These are phyloP conservation scores for Fraxinus pennsylvanica DNA, from an alignment of 257 asterid species.

Conservation along the genomic window DNA sequence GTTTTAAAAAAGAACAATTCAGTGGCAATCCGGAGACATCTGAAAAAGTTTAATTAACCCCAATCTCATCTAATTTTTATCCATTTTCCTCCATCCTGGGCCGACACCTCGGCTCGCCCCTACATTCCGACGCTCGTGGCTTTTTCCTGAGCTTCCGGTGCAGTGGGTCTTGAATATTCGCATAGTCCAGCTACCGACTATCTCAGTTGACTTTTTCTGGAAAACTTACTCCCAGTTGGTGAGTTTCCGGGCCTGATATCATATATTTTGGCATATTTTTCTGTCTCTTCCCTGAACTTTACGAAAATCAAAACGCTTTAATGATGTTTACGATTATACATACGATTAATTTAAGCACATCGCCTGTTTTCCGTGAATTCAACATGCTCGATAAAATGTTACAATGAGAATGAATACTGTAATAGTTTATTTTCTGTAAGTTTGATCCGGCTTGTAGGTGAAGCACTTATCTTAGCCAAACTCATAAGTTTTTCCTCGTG, in stretches of 20 bases:
- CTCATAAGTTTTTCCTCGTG: neutral
- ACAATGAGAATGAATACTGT: neutral
- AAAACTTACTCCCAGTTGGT: neutral
- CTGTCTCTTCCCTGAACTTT: neutral
- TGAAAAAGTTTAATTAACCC: too few species aligned
- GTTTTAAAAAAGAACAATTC: too few species aligned
- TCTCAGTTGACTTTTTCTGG: neutral
- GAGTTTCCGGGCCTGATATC: neutral
- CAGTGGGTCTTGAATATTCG: neutral
- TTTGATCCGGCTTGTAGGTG: neutral
- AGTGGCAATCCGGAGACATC: too few species aligned
- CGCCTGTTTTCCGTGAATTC: neutral
- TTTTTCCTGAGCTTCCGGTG: neutral
- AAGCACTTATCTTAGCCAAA: neutral
- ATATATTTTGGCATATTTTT: neutral
- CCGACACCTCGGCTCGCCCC: neutral
- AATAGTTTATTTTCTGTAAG: neutral
- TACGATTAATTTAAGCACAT: neutral
- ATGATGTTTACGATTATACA: neutral
- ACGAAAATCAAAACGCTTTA: neutral
- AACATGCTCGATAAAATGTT: neutral
- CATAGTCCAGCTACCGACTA: neutral
- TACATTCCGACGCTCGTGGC: neutral
- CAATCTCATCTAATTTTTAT: too few species aligned
- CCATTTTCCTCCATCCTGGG: neutral